Evolutionary conservation across 169 alveolate species (phyloP).

Genomic region (Plasmodium gonderi): DNA sequence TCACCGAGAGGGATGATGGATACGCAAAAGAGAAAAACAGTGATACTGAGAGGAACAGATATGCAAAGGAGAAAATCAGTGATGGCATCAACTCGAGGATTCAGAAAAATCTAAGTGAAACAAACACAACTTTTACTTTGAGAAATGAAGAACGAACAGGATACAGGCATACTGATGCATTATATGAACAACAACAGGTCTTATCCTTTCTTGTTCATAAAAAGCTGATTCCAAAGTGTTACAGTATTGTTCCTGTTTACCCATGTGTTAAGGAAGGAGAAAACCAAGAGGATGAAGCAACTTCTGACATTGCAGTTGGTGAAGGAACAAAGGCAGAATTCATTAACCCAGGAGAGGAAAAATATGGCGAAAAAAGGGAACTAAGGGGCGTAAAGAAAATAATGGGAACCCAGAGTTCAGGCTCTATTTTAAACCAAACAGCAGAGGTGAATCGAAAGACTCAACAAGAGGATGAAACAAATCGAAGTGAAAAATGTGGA

Average conservation of each 20-base stretch:
- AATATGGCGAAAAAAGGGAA: background rate
- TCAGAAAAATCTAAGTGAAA: no score
- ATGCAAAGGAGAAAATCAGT: no score
- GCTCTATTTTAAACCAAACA: background rate
- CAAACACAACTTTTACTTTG: background rate
- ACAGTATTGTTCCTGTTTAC: slow-evolving; percentile 20
- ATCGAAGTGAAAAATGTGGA: background rate
- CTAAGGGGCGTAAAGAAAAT: no score
- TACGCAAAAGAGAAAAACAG: no score
- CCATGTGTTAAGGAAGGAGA: slow-evolving; percentile 1
- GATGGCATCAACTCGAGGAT: no score
- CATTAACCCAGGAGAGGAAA: background rate
- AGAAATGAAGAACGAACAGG: background rate
- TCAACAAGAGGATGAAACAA: background rate
- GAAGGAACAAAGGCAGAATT: no score
- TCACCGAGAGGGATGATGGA: no score
- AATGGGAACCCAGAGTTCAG: no score
- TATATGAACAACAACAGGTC: background rate
- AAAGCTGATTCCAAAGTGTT: slow-evolving; percentile 45
- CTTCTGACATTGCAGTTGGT: background rate
- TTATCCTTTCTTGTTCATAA: slow-evolving; percentile 20
- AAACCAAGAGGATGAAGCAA: background rate
- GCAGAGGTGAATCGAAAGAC: background rate
- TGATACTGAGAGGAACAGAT: no score
- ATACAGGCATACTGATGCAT: background rate